Base-by-base conservation (phyloP, 176 grass and related monocot genomes). In the Musa acuminata region DNA sequence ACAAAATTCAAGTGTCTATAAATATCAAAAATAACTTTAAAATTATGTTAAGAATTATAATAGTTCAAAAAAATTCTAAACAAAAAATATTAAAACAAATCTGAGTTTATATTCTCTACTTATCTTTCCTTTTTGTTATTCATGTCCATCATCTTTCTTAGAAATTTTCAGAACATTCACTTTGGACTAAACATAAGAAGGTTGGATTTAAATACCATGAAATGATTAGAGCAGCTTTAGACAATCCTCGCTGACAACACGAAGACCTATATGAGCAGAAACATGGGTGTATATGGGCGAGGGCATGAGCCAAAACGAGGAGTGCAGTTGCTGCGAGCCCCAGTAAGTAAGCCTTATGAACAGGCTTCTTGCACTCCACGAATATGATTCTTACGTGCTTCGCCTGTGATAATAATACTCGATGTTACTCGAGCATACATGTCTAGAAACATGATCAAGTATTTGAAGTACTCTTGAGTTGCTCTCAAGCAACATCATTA, bases 331-430 rank as follows among this genome's bases (percentile, higher is more conserved):
- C 93, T 54, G 87, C 85, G 19, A 93, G 25, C 55, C 94, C 94
- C 23, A 97, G 83, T 80, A 83, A 76, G 82, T 93, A 97, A 1
- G 94, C 94, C 13, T 68, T 83, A 14, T 82, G 84, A 49, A 97
- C 94, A 11, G 94, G 87, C 76, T 93, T 85, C 49, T 87, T 81
- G 82, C 93, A 97, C 80, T 93, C 93, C 58, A 91, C 55, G 77
- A 88, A 87, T 21, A 88, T 51, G 66, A 97, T 62, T 72, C 35
- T 81, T 52, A 97, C 19, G 70, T 71, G 68, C 48, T 5, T 71
- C 20, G 48, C 68, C 68, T 71, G 68, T 1, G 19, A 71, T 2
- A 21, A 7, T 24, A 71, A 21, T 7, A 2, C 16, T 50, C 8
- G 0, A 0, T 29, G 0, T 43, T 5, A 48, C 68, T 71, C 68